Percentiles rank a stretch among this genome's conserved stretches.
phyloP scores from a whole-genome alignment of 176 grass and related monocot species.

The Dendrocalamus sinicus region DNA sequence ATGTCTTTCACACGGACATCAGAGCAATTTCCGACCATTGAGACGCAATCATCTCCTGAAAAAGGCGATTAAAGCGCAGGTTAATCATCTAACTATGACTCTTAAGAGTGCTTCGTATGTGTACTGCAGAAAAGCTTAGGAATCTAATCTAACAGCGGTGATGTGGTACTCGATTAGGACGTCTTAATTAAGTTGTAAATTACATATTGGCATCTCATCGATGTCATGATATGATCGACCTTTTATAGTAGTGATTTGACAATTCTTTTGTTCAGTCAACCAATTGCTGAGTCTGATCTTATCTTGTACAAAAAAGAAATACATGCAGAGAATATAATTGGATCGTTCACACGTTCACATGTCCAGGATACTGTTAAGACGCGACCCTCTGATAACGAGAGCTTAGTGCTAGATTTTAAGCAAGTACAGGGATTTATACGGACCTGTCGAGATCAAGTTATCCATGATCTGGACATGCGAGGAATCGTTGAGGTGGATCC shows the following conservation, averaged over 20 bases:
- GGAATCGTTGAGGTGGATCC: slow-evolving; percentile 72
- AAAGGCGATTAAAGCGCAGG: background rate
- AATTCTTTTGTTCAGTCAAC: slow-evolving; percentile 7
- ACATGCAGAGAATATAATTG: background rate
- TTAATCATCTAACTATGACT: background rate
- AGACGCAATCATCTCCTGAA: slow-evolving; percentile 89
- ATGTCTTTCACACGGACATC: slow-evolving; percentile 59
- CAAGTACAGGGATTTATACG: background rate
- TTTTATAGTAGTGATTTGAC: background rate
- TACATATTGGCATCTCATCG: background rate
- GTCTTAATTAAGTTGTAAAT: too few relatives aligned
- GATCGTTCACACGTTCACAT: slow-evolving; percentile 2
- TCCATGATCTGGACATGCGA: slow-evolving; percentile 54
- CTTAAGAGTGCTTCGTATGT: background rate
- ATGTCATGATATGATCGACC: background rate
- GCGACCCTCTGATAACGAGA: background rate
- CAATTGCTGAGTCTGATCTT: slow-evolving; percentile 11
- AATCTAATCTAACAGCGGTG: background rate
- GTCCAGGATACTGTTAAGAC: background rate
- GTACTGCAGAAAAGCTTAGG: too few relatives aligned
- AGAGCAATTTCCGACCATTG: slow-evolving; percentile 75
- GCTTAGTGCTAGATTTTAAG: background rate
- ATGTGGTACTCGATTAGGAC: background rate
- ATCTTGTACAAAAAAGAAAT: slow-evolving; percentile 21
- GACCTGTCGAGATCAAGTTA: slow-evolving; percentile 68